These are phyloP conservation scores for Pleurotus citrinopileatus DNA, from an alignment of 768 basidiomycete species.

Conservation along the genomic window DNA sequence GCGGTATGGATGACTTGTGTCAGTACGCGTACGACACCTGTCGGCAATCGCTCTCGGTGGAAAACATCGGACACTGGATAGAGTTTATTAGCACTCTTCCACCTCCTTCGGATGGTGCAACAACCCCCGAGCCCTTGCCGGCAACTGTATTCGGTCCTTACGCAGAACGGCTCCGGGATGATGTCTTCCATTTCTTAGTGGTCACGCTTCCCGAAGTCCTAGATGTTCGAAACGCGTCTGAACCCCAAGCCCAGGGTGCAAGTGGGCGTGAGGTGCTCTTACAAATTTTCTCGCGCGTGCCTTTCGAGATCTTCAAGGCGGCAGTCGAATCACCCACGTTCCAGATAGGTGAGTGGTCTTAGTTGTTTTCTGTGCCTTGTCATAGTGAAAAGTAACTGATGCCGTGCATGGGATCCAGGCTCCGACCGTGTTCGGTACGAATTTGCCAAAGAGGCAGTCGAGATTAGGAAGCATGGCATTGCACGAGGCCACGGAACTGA, in stretches of 20 bases:
- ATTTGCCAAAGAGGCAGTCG: slow-evolving; percentile 89
- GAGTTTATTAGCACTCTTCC: slow-evolving; percentile 67
- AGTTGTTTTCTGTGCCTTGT: slow-evolving; percentile 4
- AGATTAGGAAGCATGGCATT: slow-evolving; percentile 76
- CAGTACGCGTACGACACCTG: slow-evolving; percentile 76
- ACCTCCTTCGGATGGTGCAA: slow-evolving; percentile 45
- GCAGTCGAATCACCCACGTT: slow-evolving; percentile 79
- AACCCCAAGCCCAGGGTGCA: slow-evolving; percentile 33
- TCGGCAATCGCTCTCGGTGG: slow-evolving; percentile 70
- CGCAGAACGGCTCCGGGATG: slow-evolving; percentile 71
- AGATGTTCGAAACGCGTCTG: slow-evolving; percentile 43
- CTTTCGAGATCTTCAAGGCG: slow-evolving; percentile 85
- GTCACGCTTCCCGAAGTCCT: slow-evolving; percentile 68
- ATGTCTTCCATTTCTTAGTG: slow-evolving; percentile 77
- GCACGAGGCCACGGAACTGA: slow-evolving; percentile 69
- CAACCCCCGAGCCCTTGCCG: slow-evolving; percentile 45
- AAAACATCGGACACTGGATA: slow-evolving; percentile 76
- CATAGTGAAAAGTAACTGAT: slow-evolving; percentile 17
- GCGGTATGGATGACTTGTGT: slow-evolving; percentile 85
- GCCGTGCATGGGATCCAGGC: slow-evolving; percentile 36
- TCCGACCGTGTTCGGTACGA: slow-evolving; percentile 87
- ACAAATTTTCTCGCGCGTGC: slow-evolving; percentile 74
- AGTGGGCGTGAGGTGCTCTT: slow-evolving; percentile 68
- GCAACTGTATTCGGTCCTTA: slow-evolving; percentile 74
- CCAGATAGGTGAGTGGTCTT: slow-evolving; percentile 60